Evolutionary conservation across 2,329 filamentous ascomycete species (phyloP), one percentile per base, ranked within the genome.

Genomic region (Hymenoscyphus salicellus): DNA sequence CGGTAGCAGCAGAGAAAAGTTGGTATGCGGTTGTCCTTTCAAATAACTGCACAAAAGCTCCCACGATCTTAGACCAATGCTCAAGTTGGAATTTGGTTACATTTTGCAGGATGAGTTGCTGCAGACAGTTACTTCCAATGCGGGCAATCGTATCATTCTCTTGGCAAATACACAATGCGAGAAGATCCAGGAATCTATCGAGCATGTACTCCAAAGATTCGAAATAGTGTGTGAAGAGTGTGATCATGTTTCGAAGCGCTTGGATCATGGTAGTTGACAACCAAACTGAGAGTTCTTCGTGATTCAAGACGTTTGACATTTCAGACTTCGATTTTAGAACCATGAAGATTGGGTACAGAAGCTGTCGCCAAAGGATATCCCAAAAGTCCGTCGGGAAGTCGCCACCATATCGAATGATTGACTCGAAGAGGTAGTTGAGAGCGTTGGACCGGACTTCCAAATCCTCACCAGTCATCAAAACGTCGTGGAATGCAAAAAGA

Each of bases 201-300:
- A 99, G 85, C 95, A 99, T 99, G 75, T 97, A 96, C 78, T 98
- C 93, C 10, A 99, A 81, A 0, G 93, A 89, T 65, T 96, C 92
- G 70, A 99, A 99, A 78, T 98, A 99, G 78, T 99, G 96, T 0
- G 96, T 99, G 77, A 99, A 99, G 28, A 99, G 85, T 0, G 92
- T 94, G 72, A 99, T 98, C 91, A 99, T 97, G 78, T 98, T 97
- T 65, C 95, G 89, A 63, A 99, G 81, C 1, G 95, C 95, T 77
- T 99, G 95, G 49, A 99, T 99, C 92, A 99, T 97, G 8, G 95
- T 99, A 0, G 95, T 99, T 0, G 95, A 98, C 28, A 99, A 83
- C 95, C 95, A 99, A 2, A 99, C 95, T 0, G 95, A 98, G 23
- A 98, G 83, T 75, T 99, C 95, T 77, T 99, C 96, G 73, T 97